Base-by-base conservation (phyloP, 2,329 filamentous ascomycete species). In the Leptographium galeiforme region DNA sequence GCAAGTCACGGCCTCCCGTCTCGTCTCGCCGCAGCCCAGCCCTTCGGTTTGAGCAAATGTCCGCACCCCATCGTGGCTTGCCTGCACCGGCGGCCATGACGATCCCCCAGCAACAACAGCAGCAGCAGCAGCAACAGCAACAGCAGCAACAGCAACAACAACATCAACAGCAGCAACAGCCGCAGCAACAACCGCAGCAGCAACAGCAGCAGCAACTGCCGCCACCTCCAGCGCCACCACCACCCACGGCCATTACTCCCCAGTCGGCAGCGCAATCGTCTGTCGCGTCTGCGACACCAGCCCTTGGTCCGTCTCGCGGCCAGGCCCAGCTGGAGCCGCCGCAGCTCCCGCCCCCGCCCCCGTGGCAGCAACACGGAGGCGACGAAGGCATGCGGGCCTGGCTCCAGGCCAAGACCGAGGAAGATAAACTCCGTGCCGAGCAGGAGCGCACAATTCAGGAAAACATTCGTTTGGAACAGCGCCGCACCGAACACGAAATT, bases 351-450 rank as follows among this genome's bases (percentile, higher is more conserved):
- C 56, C 57, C 14, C 55, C 59, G n/a, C 59, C 58, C 13, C 52
- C 54, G 48, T 58, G 49, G 55, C 58, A 56, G 58, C 75, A 78
- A 43, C 77, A 81, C 64, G 77, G 76, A 48, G 73, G 77, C 38
- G 84, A 87, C 61, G 84, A 88, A 40, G 77, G 81, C 3, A 85
- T 87, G 81, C 80, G 77, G 57, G 77, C 75, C 53, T 89, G 85
- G 85, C 70, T 89, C 25, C 68, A 77, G 53, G 81, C 85, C 52
- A 87, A 83, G 65, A 72, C 79, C 0, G 86, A 89, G 66, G 85
- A 89, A 63, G 85, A 89, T 62, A 80, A 75, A 63, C 76, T 81
- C 56, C 82, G 71, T 63, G 85, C 88, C 67, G 85, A 89, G 66
- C 84, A 89, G 66, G 84, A 89, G 67, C 84, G 76, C 61, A 80